Base-by-base conservation (phyloP, 2,329 filamentous ascomycete genomes). In the Colletotrichum tropicale region DNA sequence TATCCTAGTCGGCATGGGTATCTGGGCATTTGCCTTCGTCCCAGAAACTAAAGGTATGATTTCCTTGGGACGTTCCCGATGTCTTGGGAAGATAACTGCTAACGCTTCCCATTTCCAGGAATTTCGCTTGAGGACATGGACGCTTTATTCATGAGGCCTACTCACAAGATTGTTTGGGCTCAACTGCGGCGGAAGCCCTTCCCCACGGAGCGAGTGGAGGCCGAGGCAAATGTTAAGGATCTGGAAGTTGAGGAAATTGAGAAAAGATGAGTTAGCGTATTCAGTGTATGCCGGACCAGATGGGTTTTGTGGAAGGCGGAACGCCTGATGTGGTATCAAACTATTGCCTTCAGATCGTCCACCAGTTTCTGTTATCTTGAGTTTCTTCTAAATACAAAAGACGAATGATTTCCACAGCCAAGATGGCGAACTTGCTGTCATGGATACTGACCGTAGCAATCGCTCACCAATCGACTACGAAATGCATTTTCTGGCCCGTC, bases 31-130 rank as follows among this genome's bases (percentile, higher is more conserved):
- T 69, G 87, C 89, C 80, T 87, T 88, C 64, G 83, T 90, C 0
- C 88, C 89, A 2, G 88, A 90, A 78, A 90, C 88, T 3, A 90
- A 89, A 80, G 88, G 88, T 70, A 26, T 18, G 70, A n/a, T n/a
- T 5, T 0, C 0, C 5, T 28, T 34, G 13, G 7, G 32, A 7
- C 87, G 15, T 65, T 2, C 15, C 34, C 34, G 34, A 36, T 36
- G 34, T 36, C 8, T 21, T 3, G 18, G 64, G 4, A 6, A 3
- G 1, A 15, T 12, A 26, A 21, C 62, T 10, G 12, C 56, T 43
- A 16, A 64, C 32, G 2, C 6, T 5, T 0, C 70, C 3, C 1
- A n/a, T 18, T 28, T 48, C 43, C 9, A 83, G 81, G 81, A 26
- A 81, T 89, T 13, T 85, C 86, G 2, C 83, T 89, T 7, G 89